A percentile compares a stretch with the other conserved stretches of the same genome.
phyloP scores from a whole-genome alignment of 1,139 yeast species.

The Blastobotrys serpentis region DNA sequence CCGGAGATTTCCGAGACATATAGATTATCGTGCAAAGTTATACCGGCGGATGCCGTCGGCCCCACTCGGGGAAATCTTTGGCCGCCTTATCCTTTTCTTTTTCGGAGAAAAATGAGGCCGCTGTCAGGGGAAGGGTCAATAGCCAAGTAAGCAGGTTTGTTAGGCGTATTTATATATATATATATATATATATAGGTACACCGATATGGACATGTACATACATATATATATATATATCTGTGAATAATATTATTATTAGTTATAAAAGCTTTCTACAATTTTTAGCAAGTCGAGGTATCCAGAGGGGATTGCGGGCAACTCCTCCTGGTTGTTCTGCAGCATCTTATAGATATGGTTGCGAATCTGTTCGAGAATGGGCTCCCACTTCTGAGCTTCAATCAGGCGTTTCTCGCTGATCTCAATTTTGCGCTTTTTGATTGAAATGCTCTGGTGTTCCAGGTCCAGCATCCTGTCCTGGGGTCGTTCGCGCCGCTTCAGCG shows the following conservation, averaged over 20 bases:
- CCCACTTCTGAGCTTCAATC: conserved; percentile 6
- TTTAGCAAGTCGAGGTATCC: conserved; percentile 9
- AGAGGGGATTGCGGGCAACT: conserved; percentile 2
- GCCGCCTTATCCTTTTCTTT: no score
- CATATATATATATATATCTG: background rate
- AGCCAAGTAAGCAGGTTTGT: no score
- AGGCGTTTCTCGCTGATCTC: conserved; percentile 5
- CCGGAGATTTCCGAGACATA: no score
- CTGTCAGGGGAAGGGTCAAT: no score
- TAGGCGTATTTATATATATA: no score
- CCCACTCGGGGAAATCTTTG: no score
- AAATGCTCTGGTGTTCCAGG: background rate
- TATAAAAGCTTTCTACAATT: conserved; percentile 6
- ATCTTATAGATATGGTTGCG: conserved; percentile 1
- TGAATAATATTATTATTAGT: background rate
- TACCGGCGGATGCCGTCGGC: no score
- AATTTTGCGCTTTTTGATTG: conserved; percentile 2
- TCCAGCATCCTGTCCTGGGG: conserved; percentile 1
- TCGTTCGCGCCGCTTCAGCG: background rate
- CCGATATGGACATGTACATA: no score
- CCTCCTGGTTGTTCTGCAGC: background rate
- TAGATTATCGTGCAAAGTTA: no score
- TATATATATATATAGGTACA: no score
- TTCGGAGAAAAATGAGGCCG: no score
- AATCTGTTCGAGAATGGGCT: conserved; percentile 5